Evolutionary conservation across 2,329 filamentous ascomycete genomes (phyloP).

Genomic region (Scytalidium lignicola): DNA sequence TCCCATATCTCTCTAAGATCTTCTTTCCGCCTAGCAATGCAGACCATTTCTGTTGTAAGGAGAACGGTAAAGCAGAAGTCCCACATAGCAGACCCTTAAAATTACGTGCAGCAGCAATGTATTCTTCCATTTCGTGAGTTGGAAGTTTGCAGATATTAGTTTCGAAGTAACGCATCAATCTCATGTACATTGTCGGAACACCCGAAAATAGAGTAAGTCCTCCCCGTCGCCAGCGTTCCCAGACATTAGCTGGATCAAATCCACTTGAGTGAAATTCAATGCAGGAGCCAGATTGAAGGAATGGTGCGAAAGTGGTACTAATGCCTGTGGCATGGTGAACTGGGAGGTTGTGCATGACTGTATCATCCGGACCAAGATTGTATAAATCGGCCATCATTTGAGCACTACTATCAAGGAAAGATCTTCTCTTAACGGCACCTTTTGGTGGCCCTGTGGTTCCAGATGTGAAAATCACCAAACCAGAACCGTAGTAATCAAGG

Average conservation of each 20-base stretch:
- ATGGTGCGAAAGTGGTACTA: conserved; percentile 30
- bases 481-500: conserved; percentile 29
- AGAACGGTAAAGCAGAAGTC: conserved; percentile 36
- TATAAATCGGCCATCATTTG: conserved; percentile 25
- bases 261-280: conserved; percentile 31
- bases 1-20: conserved; percentile 1
- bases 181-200: conserved; percentile 27
- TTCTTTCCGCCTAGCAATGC: conserved; percentile 15
- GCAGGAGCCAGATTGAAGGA: conserved; percentile 26
- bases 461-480: conserved; percentile 37
- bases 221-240: conserved; percentile 28
- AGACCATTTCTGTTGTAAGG: conserved; percentile 38
- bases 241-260: conserved; percentile 25
- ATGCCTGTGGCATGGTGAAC: conserved; percentile 32
- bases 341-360: conserved; percentile 29
- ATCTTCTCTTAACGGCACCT: conserved; percentile 28
- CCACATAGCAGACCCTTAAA: conserved; percentile 38
- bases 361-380: conserved; percentile 26
- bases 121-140: conserved; percentile 26
- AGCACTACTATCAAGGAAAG: not conserved
- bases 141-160: conserved; percentile 25
- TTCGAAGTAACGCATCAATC: conserved; percentile 22
- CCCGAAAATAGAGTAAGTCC: conserved; percentile 30
- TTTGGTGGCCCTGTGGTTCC: conserved; percentile 41
- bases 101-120: conserved; percentile 34